These are phyloP conservation scores for Mortierella sp. DNA, from an alignment of 371 early-diverging fungal species.

Conservation along the genomic window DNA sequence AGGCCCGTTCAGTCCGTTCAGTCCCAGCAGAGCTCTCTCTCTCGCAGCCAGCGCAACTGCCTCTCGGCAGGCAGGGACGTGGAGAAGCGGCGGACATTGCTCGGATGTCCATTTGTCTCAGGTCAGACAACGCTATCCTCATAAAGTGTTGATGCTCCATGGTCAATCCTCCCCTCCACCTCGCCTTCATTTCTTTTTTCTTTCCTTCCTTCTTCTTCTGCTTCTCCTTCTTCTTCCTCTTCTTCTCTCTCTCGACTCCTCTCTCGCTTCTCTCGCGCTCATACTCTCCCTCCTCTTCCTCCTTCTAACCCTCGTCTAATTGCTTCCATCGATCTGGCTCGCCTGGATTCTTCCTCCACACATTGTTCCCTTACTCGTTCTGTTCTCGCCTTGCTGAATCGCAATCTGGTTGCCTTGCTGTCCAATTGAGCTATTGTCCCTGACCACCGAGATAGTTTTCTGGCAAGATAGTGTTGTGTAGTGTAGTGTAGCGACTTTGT, in stretches of 20 bases:
- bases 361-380: not conserved
- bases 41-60: not conserved
- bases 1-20: conserved; percentile 18
- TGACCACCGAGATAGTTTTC: not conserved
- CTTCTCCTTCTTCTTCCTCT: not conserved
- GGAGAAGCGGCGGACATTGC: conserved; percentile 6
- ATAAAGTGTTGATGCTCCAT: conserved; percentile 9
- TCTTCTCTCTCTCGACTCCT: conserved; percentile 1
- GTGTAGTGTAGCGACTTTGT: not conserved
- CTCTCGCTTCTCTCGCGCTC: not conserved
- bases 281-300: not conserved
- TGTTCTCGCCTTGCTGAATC: not conserved
- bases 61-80: not conserved
- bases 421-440: conserved; percentile 7
- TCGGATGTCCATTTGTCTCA: conserved; percentile 9
- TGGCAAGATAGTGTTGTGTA: conserved; percentile 1
- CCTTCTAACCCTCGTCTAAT: not conserved
- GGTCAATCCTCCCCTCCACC: not conserved
- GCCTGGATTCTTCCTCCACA: not conserved
- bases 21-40: too few species aligned
- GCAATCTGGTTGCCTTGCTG: too few species aligned
- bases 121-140: not conserved
- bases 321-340: too few species aligned
- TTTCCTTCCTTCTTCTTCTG: not conserved
- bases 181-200: not conserved